Percentiles rank a stretch among this genome's conserved stretches.
These are phyloP conservation scores for Elsinoe necatrix DNA, from an alignment of 2,329 filamentous ascomycete species.

Conservation along the genomic window DNA sequence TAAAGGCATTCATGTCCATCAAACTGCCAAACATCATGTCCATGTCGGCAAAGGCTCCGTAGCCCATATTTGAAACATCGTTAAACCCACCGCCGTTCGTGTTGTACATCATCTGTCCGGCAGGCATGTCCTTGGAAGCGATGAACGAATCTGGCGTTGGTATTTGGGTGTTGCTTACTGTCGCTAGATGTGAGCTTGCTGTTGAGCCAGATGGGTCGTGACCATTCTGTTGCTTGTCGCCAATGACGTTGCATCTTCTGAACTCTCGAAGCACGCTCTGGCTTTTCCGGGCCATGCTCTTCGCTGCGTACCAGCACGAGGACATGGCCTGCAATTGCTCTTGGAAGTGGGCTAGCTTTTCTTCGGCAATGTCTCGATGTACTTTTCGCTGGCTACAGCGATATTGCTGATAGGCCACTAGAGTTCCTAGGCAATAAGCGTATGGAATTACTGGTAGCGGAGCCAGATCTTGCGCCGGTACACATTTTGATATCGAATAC, in stretches of 20 bases:
- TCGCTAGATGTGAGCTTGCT: neutral
- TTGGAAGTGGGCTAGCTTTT: conserved; percentile 18
- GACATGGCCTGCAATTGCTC: conserved; percentile 16
- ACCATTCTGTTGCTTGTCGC: neutral
- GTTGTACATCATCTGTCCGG: neutral
- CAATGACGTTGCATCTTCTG: conserved; percentile 10
- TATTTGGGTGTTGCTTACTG: neutral
- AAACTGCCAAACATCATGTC: conserved; percentile 19
- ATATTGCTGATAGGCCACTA: conserved; percentile 49
- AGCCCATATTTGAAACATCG: conserved; percentile 6
- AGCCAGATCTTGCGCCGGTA: conserved; percentile 39
- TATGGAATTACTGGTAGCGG: conserved; percentile 50
- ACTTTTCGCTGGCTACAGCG: conserved; percentile 28
- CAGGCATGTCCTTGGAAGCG: neutral
- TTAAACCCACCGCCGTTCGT: conserved; percentile 2
- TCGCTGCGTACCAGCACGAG: conserved; percentile 16
- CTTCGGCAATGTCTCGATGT: conserved; percentile 16
- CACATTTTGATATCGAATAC: conserved; percentile 39
- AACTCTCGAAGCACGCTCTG: conserved; percentile 18
- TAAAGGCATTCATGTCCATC: conserved; percentile 18
- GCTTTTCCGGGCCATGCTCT: conserved; percentile 16
- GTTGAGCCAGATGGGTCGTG: neutral
- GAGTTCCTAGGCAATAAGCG: conserved; percentile 46
- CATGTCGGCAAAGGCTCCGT: conserved; percentile 17
- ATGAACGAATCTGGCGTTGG: conserved; percentile 9